Evolutionary conservation across 352 stramenopile genomes (phyloP).

Genomic region (Phytophthora niederhauseri): DNA sequence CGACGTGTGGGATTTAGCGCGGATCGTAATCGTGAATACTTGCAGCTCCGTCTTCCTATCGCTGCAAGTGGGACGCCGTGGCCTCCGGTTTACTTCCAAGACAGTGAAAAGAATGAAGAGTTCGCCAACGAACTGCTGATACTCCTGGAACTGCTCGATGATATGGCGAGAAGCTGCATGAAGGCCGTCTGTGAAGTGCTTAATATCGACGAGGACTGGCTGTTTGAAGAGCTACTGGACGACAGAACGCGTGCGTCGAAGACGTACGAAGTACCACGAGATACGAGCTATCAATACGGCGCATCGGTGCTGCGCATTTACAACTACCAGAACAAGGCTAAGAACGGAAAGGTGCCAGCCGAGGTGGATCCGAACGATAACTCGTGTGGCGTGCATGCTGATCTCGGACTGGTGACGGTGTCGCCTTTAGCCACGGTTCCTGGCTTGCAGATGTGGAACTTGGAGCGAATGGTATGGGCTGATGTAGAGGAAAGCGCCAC

Average conservation of each 20-base stretch:
- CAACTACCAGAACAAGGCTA: conserved; percentile 83
- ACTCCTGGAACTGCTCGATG: conserved; percentile 66
- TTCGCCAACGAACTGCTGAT: conserved; percentile 69
- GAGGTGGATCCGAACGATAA: conserved; percentile 57
- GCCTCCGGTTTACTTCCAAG: conserved; percentile 70
- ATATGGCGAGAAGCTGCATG: conserved; percentile 78
- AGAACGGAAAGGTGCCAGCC: conserved; percentile 6
- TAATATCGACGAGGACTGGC: conserved; percentile 65
- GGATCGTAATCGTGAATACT: conserved; percentile 79
- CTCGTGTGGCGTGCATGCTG: conserved; percentile 80
- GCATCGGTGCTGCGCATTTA: conserved; percentile 85
- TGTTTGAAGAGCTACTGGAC: conserved; percentile 76
- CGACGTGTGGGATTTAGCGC: conserved; percentile 75
- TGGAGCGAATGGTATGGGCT: conserved; percentile 82
- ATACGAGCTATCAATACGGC: conserved; percentile 78
- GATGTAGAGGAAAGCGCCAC: conserved; percentile 73
- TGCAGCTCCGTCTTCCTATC: conserved; percentile 75
- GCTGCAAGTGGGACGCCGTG: conserved; percentile 73
- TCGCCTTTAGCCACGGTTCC: conserved; percentile 77
- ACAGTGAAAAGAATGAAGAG: conserved; percentile 38
- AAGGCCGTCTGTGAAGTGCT: conserved; percentile 71
- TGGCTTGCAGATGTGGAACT: conserved; percentile 87
- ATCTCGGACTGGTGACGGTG: conserved; percentile 81
- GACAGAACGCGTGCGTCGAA: conserved; percentile 43
- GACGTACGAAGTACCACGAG: conserved; percentile 30